Base-by-base conservation (phyloP, 1,284 basidiomycete species). In the Apiotrichum gamsii region DNA sequence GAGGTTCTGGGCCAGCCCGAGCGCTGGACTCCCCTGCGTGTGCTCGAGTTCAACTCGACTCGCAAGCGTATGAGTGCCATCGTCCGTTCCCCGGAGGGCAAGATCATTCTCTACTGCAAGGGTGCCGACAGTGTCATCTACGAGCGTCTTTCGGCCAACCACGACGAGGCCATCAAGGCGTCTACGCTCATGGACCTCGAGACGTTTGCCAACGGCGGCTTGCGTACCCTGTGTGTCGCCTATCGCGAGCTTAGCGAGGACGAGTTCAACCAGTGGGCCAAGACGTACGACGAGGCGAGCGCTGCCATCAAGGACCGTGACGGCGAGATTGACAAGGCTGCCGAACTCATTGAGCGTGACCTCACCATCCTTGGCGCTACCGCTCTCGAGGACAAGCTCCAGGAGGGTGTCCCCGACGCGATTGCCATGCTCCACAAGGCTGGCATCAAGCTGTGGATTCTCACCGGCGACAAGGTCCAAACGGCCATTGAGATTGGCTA, bases 61-160 rank as follows among this genome's bases (percentile, higher is more conserved):
- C 76, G 93, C 51, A 97, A 97, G 75, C 77, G 93, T 46, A 96
- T 96, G 93, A 90, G 86, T 63, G 84, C 87, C 35, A 76, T 96
- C 52, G 82, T 90, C 34, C 84, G 90, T 35, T 80, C 81, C 49
- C 85, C 90, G 0, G 84, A 90, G 50, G 87, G 89, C 16, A 77
- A 78, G 59, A 76, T 96, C 51, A 74, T 90, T 15, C 73, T 96
- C 57, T 93, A 93, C 67, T 89, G 85, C 77, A 97, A 96, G 72
- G 93, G 93, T n/a, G 93, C 93, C 9, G 93, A 97, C 71, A 88
- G 83, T 58, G 90, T 97, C 60, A 87, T 97, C 61, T 94, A 93
- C 65, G 82, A 85, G 59, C 82, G 93, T 11, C 77, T 98, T 2
- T 78, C 80, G 16, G 71, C 75, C 24, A 80, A 87, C 57, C 88